Conservation (phyloP, 1,139 yeast species). For the Yamadazyma taylorii region DNA sequence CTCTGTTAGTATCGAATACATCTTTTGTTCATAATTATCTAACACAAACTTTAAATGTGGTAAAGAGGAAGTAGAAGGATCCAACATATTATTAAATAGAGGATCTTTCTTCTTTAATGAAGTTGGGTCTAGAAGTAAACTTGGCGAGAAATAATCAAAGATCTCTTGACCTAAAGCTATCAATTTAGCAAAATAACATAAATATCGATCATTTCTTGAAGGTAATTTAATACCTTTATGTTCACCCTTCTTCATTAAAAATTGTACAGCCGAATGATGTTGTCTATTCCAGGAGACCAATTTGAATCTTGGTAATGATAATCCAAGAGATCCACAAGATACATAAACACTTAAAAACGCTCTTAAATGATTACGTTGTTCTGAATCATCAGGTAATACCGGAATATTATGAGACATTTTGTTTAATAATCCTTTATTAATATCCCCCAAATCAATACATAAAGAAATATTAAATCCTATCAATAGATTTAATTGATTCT, state of each 20-base stretch:
- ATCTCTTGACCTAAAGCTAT: conserved; percentile 48
- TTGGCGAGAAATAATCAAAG: conserved; percentile 27
- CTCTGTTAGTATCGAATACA: conserved; percentile 21
- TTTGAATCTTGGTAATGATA: conserved; percentile 50
- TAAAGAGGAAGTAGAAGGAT: conserved; percentile 14
- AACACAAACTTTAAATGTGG: conserved; percentile 17
- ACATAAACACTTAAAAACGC: conserved; percentile 48
- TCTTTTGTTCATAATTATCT: conserved; percentile 24
- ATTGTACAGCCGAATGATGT: conserved; percentile 37
- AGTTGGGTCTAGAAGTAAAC: conserved; percentile 9
- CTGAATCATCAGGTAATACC: conserved; percentile 25
- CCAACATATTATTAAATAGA: conserved; percentile 17
- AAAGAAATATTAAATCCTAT: conserved; percentile 45
- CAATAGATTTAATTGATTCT: conserved; percentile 49
- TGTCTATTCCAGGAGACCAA: conserved; percentile 48
- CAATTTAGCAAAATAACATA: conserved; percentile 40
- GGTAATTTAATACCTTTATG: conserved; percentile 19
- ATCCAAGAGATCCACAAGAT: conserved; percentile 50
- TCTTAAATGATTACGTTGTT: conserved; percentile 40
- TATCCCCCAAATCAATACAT: conserved; percentile 49
- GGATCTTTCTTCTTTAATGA: conserved; percentile 14
- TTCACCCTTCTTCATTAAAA: conserved; percentile 31
- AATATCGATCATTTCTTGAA: conserved; percentile 30
- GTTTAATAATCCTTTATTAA: conserved; percentile 20
- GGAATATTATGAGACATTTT: conserved; percentile 16